Conservation (phyloP, 140 eudicot species). For the Bidens hawaiensis region DNA sequence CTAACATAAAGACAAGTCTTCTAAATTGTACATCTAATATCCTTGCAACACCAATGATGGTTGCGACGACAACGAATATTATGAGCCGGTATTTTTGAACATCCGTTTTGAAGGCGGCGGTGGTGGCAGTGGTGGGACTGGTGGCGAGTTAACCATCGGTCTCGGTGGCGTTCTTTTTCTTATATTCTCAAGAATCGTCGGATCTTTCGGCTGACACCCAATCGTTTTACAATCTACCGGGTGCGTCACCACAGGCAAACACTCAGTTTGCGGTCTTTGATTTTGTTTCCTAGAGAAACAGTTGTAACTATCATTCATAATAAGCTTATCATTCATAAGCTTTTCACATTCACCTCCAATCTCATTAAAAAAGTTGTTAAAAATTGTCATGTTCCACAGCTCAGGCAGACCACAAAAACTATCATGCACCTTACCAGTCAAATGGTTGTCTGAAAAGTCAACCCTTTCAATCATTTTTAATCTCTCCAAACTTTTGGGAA, state of each 20-base stretch:
- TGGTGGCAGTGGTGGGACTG: neutral
- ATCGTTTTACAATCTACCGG: constrained; percentile 38
- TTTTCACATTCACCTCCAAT: constrained; percentile 35
- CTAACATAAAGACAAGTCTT: constrained; percentile 10
- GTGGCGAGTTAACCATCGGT: constrained; percentile 7
- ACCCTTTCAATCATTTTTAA: constrained; percentile 32
- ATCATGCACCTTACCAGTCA: constrained; percentile 44
- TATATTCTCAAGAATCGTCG: constrained; percentile 9
- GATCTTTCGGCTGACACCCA: constrained; percentile 30
- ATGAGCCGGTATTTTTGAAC: constrained; percentile 24
- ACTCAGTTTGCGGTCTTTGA: constrained; percentile 43
- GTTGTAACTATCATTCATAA: constrained; percentile 26
- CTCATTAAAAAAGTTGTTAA: constrained; percentile 41
- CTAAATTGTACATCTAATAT: constrained; percentile 26
- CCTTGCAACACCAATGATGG: constrained; percentile 51
- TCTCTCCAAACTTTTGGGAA: constrained; percentile 42
- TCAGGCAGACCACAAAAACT: constrained; percentile 41
- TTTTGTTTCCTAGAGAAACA: constrained; percentile 37
- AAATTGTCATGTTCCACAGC: constrained; percentile 33
- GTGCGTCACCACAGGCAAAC: constrained; percentile 23
- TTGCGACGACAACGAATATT: constrained; percentile 29
- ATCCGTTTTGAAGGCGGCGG: neutral
- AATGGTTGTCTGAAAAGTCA: constrained; percentile 38
- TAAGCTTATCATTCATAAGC: neutral
- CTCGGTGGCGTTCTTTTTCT: constrained; percentile 6